These are phyloP conservation scores for Pestalotiopsis fici DNA, from an alignment of 2,329 filamentous ascomycete species.

Conservation along the genomic window DNA sequence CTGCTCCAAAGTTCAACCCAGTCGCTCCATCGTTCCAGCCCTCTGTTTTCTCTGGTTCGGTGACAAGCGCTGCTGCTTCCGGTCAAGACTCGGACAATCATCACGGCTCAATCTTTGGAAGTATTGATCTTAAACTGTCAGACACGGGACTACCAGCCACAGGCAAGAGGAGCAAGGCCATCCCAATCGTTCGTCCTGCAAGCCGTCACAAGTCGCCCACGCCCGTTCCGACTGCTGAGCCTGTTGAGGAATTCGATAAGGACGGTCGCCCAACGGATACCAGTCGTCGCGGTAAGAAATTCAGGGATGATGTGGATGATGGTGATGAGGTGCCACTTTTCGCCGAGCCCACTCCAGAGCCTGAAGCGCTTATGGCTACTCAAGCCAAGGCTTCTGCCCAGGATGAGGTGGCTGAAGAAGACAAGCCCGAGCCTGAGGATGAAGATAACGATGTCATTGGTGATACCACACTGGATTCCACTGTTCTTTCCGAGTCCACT, in stretches of 20 bases:
- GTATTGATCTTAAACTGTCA: slow-evolving; percentile 62
- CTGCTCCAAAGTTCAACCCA: slow-evolving; percentile 70
- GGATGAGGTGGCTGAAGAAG: slow-evolving; percentile 25
- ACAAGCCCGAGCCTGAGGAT: slow-evolving; percentile 39
- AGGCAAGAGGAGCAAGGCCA: slow-evolving; percentile 75
- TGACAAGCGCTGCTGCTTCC: slow-evolving; percentile 46
- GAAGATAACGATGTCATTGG: slow-evolving; percentile 42
- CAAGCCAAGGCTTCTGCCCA: background rate
- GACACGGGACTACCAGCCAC: slow-evolving; percentile 68
- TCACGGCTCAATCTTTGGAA: slow-evolving; percentile 65
- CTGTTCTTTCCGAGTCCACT: slow-evolving; percentile 51
- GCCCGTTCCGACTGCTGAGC: background rate
- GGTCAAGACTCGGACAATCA: slow-evolving; percentile 43
- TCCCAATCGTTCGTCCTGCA: slow-evolving; percentile 75
- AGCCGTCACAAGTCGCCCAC: slow-evolving; percentile 38
- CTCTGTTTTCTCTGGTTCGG: slow-evolving; percentile 44
- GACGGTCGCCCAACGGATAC: slow-evolving; percentile 66
- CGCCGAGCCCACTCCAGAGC: slow-evolving; percentile 53
- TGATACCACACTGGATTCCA: slow-evolving; percentile 57
- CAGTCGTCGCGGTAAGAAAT: slow-evolving; percentile 71
- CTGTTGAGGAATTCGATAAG: slow-evolving; percentile 46
- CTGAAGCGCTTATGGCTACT: slow-evolving; percentile 21
- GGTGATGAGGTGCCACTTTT: slow-evolving; percentile 77
- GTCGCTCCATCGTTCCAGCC: slow-evolving; percentile 79
- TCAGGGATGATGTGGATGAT: slow-evolving; percentile 63